Conservation (phyloP, 805 yeast genomes). For the Kregervanrija pseudodelftensis region DNA sequence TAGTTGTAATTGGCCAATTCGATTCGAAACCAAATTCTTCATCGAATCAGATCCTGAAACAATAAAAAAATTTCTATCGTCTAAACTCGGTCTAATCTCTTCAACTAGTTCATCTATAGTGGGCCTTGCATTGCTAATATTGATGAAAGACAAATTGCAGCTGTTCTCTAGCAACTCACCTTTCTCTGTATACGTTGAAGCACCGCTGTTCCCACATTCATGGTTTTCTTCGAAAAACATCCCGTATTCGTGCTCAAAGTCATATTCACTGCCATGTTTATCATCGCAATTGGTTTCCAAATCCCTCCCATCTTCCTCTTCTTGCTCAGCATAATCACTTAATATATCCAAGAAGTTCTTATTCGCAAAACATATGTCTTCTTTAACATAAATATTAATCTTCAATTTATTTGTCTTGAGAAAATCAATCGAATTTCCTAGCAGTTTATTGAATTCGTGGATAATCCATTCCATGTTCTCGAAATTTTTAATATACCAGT, state of each 20-base stretch:
- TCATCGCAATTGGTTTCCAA: neutral
- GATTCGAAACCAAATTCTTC: conserved; percentile 32
- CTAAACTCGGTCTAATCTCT: conserved; percentile 20
- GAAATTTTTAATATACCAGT: conserved; percentile 16
- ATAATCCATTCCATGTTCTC: conserved; percentile 28
- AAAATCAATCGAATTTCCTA: conserved; percentile 24
- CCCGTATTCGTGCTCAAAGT: too few relatives aligned
- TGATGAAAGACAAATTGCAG: neutral
- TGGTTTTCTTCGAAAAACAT: too few relatives aligned
- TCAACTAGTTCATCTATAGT: conserved; percentile 11
- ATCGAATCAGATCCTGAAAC: conserved; percentile 40
- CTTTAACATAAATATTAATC: conserved; percentile 13
- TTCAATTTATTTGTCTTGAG: conserved; percentile 8
- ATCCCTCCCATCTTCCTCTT: neutral
- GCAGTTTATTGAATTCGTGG: conserved; percentile 29
- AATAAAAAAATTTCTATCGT: conserved; percentile 32
- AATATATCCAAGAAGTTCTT: conserved; percentile 8
- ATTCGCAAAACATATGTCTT: conserved; percentile 8
- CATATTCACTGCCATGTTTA: too few relatives aligned
- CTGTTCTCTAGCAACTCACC: too few relatives aligned
- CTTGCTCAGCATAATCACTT: neutral
- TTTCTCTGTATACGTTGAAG: too few relatives aligned
- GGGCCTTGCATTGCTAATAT: conserved; percentile 12
- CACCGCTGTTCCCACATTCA: too few relatives aligned
- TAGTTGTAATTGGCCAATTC: conserved; percentile 35